Conservation (phyloP, 148 eudicot species). For the Rhododendron ferrugineum region DNA sequence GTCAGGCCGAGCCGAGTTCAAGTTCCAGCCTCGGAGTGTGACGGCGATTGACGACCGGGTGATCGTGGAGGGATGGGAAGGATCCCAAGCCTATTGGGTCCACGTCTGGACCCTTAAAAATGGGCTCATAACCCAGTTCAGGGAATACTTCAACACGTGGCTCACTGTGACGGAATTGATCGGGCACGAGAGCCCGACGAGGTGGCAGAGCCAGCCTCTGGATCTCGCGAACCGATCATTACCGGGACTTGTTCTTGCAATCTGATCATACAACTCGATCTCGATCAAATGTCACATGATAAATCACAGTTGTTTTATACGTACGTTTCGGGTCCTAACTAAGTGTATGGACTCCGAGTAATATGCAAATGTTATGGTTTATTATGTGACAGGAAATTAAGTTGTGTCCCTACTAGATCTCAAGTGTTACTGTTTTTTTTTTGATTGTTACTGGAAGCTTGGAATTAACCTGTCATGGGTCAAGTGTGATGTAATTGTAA, state of each 20-base stretch:
- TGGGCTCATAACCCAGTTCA: constrained; percentile 57
- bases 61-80: constrained; percentile 79
- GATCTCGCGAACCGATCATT: constrained; percentile 35
- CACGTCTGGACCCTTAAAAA: constrained; percentile 74
- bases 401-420: not conserved
- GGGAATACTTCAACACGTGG: constrained; percentile 82
- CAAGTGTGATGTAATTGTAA: not conserved
- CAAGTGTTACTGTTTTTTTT: not conserved
- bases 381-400: not conserved
- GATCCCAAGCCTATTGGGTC: constrained; percentile 67
- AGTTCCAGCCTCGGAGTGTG: constrained; percentile 54
- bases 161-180: constrained; percentile 54
- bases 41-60: constrained; percentile 52
- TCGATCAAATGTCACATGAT: not conserved
- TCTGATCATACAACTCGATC: constrained; percentile 23
- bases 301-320: not conserved
- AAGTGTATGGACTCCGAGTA: not conserved
- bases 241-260: constrained; percentile 83
- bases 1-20: constrained; percentile 32
- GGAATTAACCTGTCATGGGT: not conserved
- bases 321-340: not conserved
- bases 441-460: not conserved
- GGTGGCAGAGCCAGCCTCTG: constrained; percentile 73
- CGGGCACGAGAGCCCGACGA: constrained; percentile 21
- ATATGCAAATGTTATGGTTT: not conserved